A percentile compares a stretch with the other conserved stretches of the same genome.
Evolutionary conservation across 192 early-diverging fungal genomes (phyloP).

Genomic region (Podila epicladia): DNA sequence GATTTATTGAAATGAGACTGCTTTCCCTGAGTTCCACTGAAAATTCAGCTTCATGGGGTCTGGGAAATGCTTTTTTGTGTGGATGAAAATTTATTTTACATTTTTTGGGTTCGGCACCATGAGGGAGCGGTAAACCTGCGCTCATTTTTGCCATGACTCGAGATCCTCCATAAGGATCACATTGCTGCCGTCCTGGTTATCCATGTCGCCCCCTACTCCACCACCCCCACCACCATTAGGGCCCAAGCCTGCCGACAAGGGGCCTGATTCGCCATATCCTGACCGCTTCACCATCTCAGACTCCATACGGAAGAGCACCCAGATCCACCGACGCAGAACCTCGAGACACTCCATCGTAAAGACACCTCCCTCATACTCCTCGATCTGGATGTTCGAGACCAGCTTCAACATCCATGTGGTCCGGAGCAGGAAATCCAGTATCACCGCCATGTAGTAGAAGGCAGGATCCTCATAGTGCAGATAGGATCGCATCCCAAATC

Average conservation of each 20-base stretch:
- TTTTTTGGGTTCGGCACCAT: not conserved
- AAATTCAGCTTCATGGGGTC: too few relatives aligned
- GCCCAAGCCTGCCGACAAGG: not conserved
- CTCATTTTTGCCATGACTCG: slow-evolving; percentile 27
- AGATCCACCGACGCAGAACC: slow-evolving; percentile 89
- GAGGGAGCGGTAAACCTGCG: not conserved
- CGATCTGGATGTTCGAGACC: slow-evolving; percentile 67
- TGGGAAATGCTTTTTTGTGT: not conserved
- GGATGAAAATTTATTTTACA: not conserved
- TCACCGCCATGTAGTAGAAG: slow-evolving; percentile 85
- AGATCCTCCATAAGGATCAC: slow-evolving; percentile 31
- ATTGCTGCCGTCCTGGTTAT: slow-evolving; percentile 5
- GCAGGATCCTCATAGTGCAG: slow-evolving; percentile 70
- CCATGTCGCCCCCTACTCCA: not conserved
- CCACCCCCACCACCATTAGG: not conserved
- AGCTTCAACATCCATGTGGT: slow-evolving; percentile 89
- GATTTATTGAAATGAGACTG: not conserved
- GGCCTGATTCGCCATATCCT: slow-evolving; percentile 14
- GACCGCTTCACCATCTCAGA: slow-evolving; percentile 71
- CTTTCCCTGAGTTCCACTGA: not conserved
- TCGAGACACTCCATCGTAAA: slow-evolving; percentile 85
- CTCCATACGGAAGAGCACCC: slow-evolving; percentile 95
- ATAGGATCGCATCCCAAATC: slow-evolving; percentile 65
- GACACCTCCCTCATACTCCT: slow-evolving; percentile 73
- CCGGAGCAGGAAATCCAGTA: slow-evolving; percentile 82